These are phyloP conservation scores for Panicum miliaceum DNA, from an alignment of 176 grass and related monocot species.

Conservation along the genomic window DNA sequence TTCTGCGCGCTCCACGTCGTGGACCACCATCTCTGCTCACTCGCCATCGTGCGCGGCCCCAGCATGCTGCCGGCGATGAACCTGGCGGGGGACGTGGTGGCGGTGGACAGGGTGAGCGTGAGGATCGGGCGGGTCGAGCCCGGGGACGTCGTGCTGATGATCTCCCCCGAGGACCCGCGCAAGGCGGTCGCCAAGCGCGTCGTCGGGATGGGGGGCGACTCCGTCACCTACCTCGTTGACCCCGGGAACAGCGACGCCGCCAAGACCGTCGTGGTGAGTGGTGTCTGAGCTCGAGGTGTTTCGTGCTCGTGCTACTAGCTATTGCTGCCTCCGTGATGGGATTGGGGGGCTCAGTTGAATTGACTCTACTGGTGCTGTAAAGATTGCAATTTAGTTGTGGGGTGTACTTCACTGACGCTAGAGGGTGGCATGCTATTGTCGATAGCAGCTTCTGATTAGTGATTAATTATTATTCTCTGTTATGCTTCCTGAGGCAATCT, in stretches of 20 bases:
- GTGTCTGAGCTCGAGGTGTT: no score
- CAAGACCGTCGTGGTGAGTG: slow-evolving; percentile 69
- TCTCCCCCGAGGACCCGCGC: slow-evolving; percentile 81
- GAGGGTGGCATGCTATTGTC: background rate
- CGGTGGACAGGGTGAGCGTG: slow-evolving; percentile 56
- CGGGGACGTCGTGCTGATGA: slow-evolving; percentile 72
- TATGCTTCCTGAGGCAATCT: background rate
- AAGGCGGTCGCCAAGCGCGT: slow-evolving; percentile 71
- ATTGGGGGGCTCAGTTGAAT: slow-evolving; percentile 4
- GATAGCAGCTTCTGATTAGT: background rate
- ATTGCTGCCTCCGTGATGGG: background rate
- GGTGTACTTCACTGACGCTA: background rate
- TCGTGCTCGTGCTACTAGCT: background rate
- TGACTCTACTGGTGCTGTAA: background rate
- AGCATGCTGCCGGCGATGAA: slow-evolving; percentile 91
- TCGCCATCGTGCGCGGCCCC: slow-evolving; percentile 49
- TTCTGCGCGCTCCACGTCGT: slow-evolving; percentile 62
- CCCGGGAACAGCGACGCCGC: slow-evolving; percentile 47
- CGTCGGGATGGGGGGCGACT: slow-evolving; percentile 60
- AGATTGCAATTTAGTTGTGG: background rate
- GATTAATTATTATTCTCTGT: background rate
- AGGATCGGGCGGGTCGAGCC: slow-evolving; percentile 37
- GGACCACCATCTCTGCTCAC: slow-evolving; percentile 35
- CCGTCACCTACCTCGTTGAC: slow-evolving; percentile 68
- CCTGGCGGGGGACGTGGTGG: slow-evolving; percentile 72